A percentile compares a stretch with the other conserved stretches of the same genome.
Conservation (phyloP, 2,329 filamentous ascomycete genomes). For the Pseudocercospora macadamiae region DNA sequence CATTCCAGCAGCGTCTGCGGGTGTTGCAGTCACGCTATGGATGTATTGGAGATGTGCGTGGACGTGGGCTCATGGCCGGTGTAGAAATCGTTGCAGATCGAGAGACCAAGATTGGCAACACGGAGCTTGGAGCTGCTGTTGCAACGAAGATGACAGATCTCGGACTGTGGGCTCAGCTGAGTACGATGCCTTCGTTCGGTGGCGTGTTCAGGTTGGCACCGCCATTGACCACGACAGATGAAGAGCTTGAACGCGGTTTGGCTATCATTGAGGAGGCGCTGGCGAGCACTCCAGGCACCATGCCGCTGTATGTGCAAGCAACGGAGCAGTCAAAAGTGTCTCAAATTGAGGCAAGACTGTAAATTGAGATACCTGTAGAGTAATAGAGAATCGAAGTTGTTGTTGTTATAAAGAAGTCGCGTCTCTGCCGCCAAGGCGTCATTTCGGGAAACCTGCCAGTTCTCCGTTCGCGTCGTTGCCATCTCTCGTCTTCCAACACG, state of each 20-base stretch:
- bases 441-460: not conserved
- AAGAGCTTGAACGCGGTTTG: conserved; percentile 52
- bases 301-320: conserved; percentile 32
- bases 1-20: conserved; percentile 29
- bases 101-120: conserved; percentile 28
- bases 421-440: not conserved
- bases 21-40: conserved; percentile 31
- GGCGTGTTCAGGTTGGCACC: conserved; percentile 37
- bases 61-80: conserved; percentile 36
- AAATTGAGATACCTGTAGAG: not conserved
- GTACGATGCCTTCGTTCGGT: conserved; percentile 33
- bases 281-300: conserved; percentile 49
- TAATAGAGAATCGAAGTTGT: not conserved
- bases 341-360: conserved; percentile 13
- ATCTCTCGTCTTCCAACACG: not conserved
- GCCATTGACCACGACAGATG: conserved; percentile 33
- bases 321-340: not conserved
- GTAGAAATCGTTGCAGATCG: conserved; percentile 36
- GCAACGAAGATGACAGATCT: conserved; percentile 28
- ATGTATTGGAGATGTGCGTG: conserved; percentile 39
- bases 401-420: not conserved
- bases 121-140: conserved; percentile 32
- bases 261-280: conserved; percentile 62
- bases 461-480: not conserved
- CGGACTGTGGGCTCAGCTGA: conserved; percentile 35